phyloP scores from a whole-genome alignment of 768 basidiomycete species.

The Mycena vulgaris region DNA sequence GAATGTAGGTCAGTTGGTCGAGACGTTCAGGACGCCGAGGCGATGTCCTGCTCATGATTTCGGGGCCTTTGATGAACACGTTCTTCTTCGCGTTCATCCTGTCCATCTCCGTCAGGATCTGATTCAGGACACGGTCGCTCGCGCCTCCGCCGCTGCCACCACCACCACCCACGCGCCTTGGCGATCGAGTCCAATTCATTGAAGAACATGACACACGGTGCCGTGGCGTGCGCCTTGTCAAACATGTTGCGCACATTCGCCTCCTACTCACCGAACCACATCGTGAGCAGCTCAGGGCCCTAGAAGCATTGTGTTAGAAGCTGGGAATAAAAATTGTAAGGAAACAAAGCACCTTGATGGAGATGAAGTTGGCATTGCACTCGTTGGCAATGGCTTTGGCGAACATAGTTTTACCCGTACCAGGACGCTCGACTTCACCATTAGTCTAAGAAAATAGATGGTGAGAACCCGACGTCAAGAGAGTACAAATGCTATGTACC shows the following conservation, averaged over 20 bases:
- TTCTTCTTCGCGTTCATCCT: constrained; percentile 99
- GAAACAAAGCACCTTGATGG: too few species aligned
- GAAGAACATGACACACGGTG: constrained; percentile 99
- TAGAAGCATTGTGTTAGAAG: too few species aligned
- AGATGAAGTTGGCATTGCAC: too few species aligned
- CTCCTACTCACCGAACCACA: constrained; percentile 60
- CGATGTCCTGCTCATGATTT: constrained; percentile 97
- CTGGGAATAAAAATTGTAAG: too few species aligned
- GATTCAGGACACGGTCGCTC: constrained; percentile 97
- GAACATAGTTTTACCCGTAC: too few species aligned
- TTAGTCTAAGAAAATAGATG: too few species aligned
- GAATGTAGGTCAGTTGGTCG: constrained; percentile 99
- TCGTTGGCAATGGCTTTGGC: too few species aligned
- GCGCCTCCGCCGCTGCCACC: constrained; percentile 95
- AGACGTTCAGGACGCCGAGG: constrained; percentile 98
- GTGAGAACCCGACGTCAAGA: too few species aligned
- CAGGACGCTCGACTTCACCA: too few species aligned
- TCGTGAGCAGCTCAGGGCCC: too few species aligned
- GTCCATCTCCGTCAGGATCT: constrained; percentile 98
- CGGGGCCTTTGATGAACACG: constrained; percentile 97
- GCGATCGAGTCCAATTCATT: constrained; percentile 99
- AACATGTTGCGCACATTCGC: constrained; percentile 99
- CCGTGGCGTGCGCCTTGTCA: constrained; percentile 99
- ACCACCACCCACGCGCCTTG: constrained; percentile 92
- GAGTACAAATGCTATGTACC: too few species aligned